Conservation (phyloP, 169 alveolate genomes). For the Plasmodium adleri region DNA sequence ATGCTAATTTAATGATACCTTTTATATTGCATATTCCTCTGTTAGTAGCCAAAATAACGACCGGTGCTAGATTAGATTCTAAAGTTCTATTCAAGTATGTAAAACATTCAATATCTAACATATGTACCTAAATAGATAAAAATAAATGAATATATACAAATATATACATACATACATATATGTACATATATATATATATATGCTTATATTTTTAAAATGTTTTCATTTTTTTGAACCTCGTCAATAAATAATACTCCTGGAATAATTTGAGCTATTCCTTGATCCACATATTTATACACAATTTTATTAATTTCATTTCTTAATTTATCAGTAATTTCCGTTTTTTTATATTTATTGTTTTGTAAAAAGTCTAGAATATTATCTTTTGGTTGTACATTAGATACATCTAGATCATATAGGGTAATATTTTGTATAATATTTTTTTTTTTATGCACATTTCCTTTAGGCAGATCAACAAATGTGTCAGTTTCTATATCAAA, state of each 20-base stretch:
- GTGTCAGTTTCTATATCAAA: conserved; percentile 98
- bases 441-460: conserved; percentile 99
- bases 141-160: neutral
- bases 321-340: conserved; percentile 99
- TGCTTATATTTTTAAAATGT: neutral
- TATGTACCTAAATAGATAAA: conserved; percentile 85
- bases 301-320: conserved; percentile 97
- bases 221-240: conserved; percentile 87
- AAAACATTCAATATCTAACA: conserved; percentile 98
- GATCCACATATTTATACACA: conserved; percentile 96
- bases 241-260: conserved; percentile 99
- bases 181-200: neutral
- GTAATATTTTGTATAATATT: conserved; percentile 99
- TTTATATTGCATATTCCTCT: conserved; percentile 93
- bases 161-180: neutral
- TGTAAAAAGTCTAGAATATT: conserved; percentile 82
- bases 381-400: conserved; percentile 96
- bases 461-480: conserved; percentile 98
- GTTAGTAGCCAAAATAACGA: conserved; percentile 98
- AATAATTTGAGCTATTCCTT: conserved; percentile 98
- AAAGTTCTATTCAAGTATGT: conserved; percentile 97
- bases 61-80: conserved; percentile 97
- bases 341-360: conserved; percentile 96
- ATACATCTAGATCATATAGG: conserved; percentile 98
- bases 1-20: conserved; percentile 12